These are phyloP conservation scores for Epichloe aotearoae DNA, from an alignment of 2,329 filamentous ascomycete species.

Conservation along the genomic window DNA sequence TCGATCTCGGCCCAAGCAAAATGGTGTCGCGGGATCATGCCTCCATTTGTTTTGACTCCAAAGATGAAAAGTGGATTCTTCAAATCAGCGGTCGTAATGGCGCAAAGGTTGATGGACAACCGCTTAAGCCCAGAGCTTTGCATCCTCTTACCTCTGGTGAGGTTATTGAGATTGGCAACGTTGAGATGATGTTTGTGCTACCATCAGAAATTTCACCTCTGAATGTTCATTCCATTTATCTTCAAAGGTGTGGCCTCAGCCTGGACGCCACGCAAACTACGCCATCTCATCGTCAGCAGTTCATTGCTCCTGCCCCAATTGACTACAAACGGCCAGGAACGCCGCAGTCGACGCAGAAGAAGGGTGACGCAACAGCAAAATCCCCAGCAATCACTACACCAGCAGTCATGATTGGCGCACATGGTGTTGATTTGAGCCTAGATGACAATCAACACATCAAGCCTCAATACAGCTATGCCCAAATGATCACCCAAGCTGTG, in stretches of 20 bases:
- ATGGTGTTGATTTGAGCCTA: constrained; percentile 61
- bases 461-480: constrained; percentile 90
- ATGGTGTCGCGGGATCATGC: constrained; percentile 68
- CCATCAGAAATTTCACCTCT: constrained; percentile 57
- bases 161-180: constrained; percentile 80
- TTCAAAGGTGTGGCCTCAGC: constrained; percentile 50
- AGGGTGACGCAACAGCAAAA: constrained; percentile 12
- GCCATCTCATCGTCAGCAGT: constrained; percentile 26
- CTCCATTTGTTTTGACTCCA: constrained; percentile 57
- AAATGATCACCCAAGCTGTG: constrained; percentile 94
- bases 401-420: constrained; percentile 26
- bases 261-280: constrained; percentile 16
- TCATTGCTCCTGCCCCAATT: constrained; percentile 45
- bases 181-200: constrained; percentile 99
- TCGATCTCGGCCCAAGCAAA: constrained; percentile 79
- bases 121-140: constrained; percentile 53
- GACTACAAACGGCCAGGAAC: constrained; percentile 49
- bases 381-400: constrained; percentile 23
- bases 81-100: constrained; percentile 85
- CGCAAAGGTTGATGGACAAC: constrained; percentile 64
- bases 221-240: constrained; percentile 54
- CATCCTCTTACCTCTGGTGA: constrained; percentile 68
- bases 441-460: constrained; percentile 86
- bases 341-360: constrained; percentile 33
- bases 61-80: constrained; percentile 66